Conservation (phyloP, 176 grass and related monocot genomes). For the Carex scoparia region DNA sequence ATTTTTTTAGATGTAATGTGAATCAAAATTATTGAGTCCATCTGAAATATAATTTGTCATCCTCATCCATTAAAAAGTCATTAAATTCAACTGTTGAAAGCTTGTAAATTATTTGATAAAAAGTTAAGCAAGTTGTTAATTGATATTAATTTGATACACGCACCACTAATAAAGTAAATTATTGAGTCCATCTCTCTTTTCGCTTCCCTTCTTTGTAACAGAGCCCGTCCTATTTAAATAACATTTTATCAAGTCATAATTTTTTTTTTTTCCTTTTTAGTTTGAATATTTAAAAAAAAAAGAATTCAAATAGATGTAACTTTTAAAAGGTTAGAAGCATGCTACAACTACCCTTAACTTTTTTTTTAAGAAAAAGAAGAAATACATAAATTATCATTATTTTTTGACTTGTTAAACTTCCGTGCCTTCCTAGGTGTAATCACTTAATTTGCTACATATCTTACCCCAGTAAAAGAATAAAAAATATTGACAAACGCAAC, state of each 20-base stretch:
- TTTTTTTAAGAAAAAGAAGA: background rate
- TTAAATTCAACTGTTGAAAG: background rate
- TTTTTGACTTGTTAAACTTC: conserved; percentile 11
- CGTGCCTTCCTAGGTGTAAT: background rate
- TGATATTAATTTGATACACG: background rate
- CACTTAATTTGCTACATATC: background rate
- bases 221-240: background rate
- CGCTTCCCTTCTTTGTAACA: no score
- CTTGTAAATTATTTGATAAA: background rate
- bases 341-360: background rate
- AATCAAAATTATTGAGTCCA: background rate
- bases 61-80: background rate
- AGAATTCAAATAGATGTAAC: no score
- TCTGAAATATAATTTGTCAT: background rate
- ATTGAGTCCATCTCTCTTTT: no score
- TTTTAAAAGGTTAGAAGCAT: background rate
- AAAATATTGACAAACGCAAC: no score
- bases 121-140: background rate
- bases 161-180: no score
- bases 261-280: background rate
- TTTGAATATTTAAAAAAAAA: background rate
- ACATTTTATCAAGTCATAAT: background rate
- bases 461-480: no score
- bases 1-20: background rate
- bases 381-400: background rate